Evolutionary conservation across 2,329 filamentous ascomycete species (phyloP), one percentile per base, ranked within the genome.

Genomic region (Ceratocystis papillata): DNA sequence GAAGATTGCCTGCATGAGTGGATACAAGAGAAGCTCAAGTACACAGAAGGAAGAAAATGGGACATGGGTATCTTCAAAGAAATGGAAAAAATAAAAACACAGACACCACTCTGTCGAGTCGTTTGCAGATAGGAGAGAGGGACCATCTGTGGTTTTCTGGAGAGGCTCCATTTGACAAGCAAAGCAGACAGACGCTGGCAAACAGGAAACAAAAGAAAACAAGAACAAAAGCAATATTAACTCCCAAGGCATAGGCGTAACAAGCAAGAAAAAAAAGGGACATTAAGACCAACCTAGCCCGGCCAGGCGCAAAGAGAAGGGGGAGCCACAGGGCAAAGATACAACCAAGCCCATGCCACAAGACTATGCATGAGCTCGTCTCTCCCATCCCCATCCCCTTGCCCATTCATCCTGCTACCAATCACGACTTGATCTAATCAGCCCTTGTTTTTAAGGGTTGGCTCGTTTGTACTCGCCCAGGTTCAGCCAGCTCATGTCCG

Each of bases 401-500:
- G 7, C 33, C 33, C 33, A 17, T 57, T n/a, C 25, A 15, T 57
- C 25, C 25, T 37, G 33, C 7, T 37, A 37, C 33, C 33, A 37
- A 30, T 17, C 53, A 30, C 30, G 22, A 15, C 22, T 30, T 30
- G 22, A 57, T 57, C 62, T 46, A 25, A 45, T 28, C n/a, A 37
- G 17, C n/a, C 48, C 22, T 30, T 37, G 28, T 37, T 50, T 68
- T 68, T 64, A 68, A 20, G 45, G 50, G 30, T 57, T 57, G 30
- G 41, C 59, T 15, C 68, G 67, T n/a, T 61, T 64, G 46, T 69
- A 68, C 37, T 81, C 81, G 60, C 84, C 85, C 20, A 91, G 79
- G 72, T 91, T 90, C 69, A 92, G 76, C 88, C 88, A 92, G 75
- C 87, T 89, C 86, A 91, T 89, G 73, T 91, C 88, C 63, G 80